phyloP scores from a whole-genome alignment of 1,139 yeast genomes.

The Debaryomyces nepalensis region DNA sequence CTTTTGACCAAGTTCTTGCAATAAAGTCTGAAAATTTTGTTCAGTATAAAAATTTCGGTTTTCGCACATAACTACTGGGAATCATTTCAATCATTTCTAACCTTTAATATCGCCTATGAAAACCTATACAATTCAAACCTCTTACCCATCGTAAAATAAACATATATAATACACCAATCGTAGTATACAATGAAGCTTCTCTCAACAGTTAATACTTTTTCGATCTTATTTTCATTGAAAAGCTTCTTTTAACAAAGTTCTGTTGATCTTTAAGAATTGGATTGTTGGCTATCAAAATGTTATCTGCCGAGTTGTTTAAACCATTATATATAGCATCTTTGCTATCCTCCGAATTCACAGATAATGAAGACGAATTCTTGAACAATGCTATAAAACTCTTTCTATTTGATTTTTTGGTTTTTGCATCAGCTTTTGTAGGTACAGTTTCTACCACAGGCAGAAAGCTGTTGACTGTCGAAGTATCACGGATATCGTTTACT shows the following conservation, averaged over 20 bases:
- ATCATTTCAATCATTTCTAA: too few species aligned
- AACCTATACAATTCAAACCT: slow-evolving; percentile 7
- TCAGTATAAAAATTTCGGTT: slow-evolving; percentile 6
- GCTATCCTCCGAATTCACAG: slow-evolving; percentile 6
- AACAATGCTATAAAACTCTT: slow-evolving; percentile 24
- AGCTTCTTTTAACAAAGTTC: slow-evolving; percentile 19
- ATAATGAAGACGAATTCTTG: slow-evolving; percentile 9
- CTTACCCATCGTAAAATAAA: slow-evolving; percentile 3
- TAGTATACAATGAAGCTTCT: not conserved
- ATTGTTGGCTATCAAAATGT: slow-evolving; percentile 6
- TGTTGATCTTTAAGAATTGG: slow-evolving; percentile 7
- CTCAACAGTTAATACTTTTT: slow-evolving; percentile 14
- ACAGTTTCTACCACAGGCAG: not conserved
- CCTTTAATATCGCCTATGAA: slow-evolving; percentile 3
- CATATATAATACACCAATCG: slow-evolving; percentile 1
- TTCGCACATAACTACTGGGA: slow-evolving; percentile 6
- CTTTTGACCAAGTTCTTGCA: not conserved
- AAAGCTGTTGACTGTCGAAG: not conserved
- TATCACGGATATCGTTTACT: not conserved
- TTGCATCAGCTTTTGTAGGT: not conserved
- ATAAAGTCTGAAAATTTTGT: slow-evolving; percentile 11
- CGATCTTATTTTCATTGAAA: slow-evolving; percentile 24
- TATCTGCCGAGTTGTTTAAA: slow-evolving; percentile 13
- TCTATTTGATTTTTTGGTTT: slow-evolving; percentile 12
- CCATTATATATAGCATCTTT: slow-evolving; percentile 9